Percentiles rank a stretch among this genome's conserved stretches.
Conservation (phyloP, 2,329 filamentous ascomycete genomes). For the Aureobasidium mangrovei region DNA sequence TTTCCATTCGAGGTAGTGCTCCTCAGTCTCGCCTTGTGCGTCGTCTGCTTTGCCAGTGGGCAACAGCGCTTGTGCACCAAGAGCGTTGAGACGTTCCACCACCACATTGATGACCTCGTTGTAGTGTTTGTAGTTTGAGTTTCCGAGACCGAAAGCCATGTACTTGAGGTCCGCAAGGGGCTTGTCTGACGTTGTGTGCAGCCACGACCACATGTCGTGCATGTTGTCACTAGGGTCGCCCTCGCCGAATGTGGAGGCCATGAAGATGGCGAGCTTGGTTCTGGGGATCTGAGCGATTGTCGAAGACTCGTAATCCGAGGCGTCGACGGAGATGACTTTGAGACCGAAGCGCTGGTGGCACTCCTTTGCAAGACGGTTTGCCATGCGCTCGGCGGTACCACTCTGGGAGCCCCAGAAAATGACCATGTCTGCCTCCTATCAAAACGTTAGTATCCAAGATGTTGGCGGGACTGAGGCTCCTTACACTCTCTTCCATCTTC, state of each 20-base stretch:
- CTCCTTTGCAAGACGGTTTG: constrained; percentile 34
- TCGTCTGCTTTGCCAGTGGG: constrained; percentile 33
- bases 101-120: constrained; percentile 35
- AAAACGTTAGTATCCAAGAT: neutral
- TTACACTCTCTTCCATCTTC: neutral
- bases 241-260: constrained; percentile 25
- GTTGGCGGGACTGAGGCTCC: neutral
- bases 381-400: constrained; percentile 38
- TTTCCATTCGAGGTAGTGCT: constrained; percentile 37
- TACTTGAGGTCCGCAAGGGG: constrained; percentile 27
- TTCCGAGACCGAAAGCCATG: constrained; percentile 77
- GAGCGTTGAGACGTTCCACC: constrained; percentile 24
- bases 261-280: constrained; percentile 20
- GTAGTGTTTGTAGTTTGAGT: constrained; percentile 85
- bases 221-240: constrained; percentile 37
- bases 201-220: constrained; percentile 35
- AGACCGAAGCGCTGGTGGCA: constrained; percentile 33
- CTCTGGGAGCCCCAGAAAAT: constrained; percentile 45
- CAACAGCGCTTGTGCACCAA: constrained; percentile 28
- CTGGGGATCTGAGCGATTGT: constrained; percentile 15
- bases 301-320: constrained; percentile 38
- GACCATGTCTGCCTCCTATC: constrained; percentile 24
- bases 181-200: neutral
- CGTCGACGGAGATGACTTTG: constrained; percentile 34
- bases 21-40: constrained; percentile 34